Base-by-base conservation (phyloP, 495 filamentous ascomycete species). In the Daldinia bambusicola region DNA sequence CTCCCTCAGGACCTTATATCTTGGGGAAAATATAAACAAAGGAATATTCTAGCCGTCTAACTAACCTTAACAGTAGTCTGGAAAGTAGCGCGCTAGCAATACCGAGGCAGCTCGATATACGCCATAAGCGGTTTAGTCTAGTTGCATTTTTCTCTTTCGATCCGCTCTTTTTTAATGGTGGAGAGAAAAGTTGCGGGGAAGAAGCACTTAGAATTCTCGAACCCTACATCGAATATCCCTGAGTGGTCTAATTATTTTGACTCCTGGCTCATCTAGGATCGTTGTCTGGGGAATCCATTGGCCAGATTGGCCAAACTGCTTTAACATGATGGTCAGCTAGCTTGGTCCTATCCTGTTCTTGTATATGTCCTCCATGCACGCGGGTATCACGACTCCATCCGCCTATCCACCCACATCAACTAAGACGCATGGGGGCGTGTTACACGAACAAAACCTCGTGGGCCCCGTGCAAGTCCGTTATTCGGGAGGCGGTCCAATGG, bases 181-280 rank as follows among this genome's bases (percentile, higher is more conserved):
- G 53, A 45, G 65, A 65, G 61, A 3, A 48, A 37, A 43, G 61
- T 69, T 73, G 70, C 70, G 70, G 70, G 70, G 70, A 73, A 73
- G 65, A 69, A 65, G 45, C 55, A 61, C 63, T 61, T 61, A 50
- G 65, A 67, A 72, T 13, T 55, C 43, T 48, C 8, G 43, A 22
- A 48, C 22, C 16, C 16, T 16, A 18, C 16, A 9, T 13, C 32
- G 12, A 22, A 20, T 10, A 34, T 32, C 55, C 55, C 55, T 58
- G 55, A 58, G 36, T 26, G 41, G 41, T 45, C 16, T 45, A 20
- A 18, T 20, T 45, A 18, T 9, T 45, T 16, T 45, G 41, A 45
- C 10, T 20, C 55, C 18, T 38, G 58, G 41, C 40, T 26, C n/a
- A 34, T 32, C 45, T 53, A 56, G 60, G 48, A 38, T 48, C 43